Base-by-base conservation (phyloP, 192 early-diverging fungal genomes). In the Coemansia sp. region DNA sequence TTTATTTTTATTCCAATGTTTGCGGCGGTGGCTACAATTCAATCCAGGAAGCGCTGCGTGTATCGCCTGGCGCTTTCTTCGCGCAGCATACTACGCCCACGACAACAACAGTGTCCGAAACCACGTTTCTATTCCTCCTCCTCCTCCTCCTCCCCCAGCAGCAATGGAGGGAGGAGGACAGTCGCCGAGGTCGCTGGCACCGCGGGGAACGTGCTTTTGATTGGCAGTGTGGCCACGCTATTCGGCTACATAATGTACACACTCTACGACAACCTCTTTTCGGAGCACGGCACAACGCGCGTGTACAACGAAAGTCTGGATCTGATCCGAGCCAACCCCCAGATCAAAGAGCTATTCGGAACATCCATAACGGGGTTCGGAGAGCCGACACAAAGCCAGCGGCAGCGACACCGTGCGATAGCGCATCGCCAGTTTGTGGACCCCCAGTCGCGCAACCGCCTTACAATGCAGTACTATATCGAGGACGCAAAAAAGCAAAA, bases 241-340 rank as follows among this genome's bases (percentile, higher is more conserved):
- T 79, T 79, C 19, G 78, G 78, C 0, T 81, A 72, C 51, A 71
- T 81, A 36, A 69, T 61, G 45, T 76, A 76, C 67, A 72, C 67
- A 29, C 66, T 81, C 9, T 81, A 81, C 69, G 78, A 81, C 42
- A 76, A 81, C 42, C 59, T 81, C 1, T 17, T 81, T 3, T 60
- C 78, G 9, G 78, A 81, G 10, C 36, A 57, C 58, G 78, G 78
- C 11, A 47, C 63, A 2, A 81, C 78, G 5, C 72, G 70, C 5
- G 63, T 81, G 20, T 81, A 81, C 62, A 81, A 81, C 62, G 61
- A 76, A 17, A 76, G 78, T 35, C 73, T 81, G 14, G 78, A 81
- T 35, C 58, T 81, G 6, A 38, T 81, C 14, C 60, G 78, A 0
- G 74, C 78, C 0, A 68, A 71, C 56, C 78, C 78, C 29, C 46